Conservation (phyloP, 768 basidiomycete genomes). For the Suillus tomentosus region DNA sequence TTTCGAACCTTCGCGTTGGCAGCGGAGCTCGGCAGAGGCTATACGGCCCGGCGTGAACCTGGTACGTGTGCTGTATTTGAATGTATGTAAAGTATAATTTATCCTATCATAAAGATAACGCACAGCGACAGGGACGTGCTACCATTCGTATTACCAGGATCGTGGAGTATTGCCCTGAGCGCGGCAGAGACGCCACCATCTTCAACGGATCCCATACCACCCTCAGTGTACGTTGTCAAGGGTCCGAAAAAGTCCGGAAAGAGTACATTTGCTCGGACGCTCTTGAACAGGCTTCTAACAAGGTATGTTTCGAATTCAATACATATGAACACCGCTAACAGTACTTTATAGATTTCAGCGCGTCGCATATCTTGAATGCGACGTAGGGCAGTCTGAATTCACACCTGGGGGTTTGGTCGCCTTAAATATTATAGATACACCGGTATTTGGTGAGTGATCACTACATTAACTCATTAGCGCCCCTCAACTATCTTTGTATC, state of each 20-base stretch:
- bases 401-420: constrained; percentile 85
- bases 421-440: constrained; percentile 66
- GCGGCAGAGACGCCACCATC: constrained; percentile 6
- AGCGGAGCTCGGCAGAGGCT: constrained; percentile 31
- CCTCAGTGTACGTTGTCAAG: constrained; percentile 64
- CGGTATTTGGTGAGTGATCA: constrained; percentile 62
- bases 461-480: background rate
- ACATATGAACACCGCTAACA: constrained; percentile 7
- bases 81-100: constrained; percentile 20
- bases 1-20: constrained; percentile 56
- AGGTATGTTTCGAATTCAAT: constrained; percentile 40
- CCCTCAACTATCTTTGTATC: constrained; percentile 1
- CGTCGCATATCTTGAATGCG: constrained; percentile 93
- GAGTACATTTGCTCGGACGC: constrained; percentile 78
- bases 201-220: constrained; percentile 15
- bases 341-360: constrained; percentile 54
- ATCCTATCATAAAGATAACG: constrained; percentile 27
- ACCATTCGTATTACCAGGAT: constrained; percentile 38
- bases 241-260: constrained; percentile 90
- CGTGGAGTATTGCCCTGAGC: constrained; percentile 37
- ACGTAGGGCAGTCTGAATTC: constrained; percentile 94
- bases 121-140: constrained; percentile 31
- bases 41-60: constrained; percentile 34
- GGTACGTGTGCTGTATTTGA: constrained; percentile 55
- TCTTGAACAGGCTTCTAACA: constrained; percentile 67